Base-by-base conservation (phyloP, 768 basidiomycete genomes). In the Boletus barrowsii region DNA sequence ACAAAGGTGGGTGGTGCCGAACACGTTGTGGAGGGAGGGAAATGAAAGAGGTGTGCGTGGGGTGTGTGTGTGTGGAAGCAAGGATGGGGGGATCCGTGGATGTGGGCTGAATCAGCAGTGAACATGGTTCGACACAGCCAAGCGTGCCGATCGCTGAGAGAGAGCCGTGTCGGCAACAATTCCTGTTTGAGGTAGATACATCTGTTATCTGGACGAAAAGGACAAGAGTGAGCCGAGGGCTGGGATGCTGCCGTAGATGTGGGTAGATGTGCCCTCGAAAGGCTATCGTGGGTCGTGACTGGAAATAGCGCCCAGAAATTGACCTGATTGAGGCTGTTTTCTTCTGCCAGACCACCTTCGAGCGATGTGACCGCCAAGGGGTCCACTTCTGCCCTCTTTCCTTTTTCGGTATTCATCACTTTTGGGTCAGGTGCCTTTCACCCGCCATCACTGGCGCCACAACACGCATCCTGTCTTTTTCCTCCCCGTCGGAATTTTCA, bases 391-490 rank as follows among this genome's bases (percentile, higher is more conserved):
- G 4, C 10, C 47, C 54, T 26, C 42, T 48, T 63, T 18, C 68
- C 62, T 54, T 51, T 59, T 69, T 20, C 0, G 54, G 59, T 20
- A 42, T 45, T 17, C 49, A 59, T 65, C 68, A 58, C 43, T 55
- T 61, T 59, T 60, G 52, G 54, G 65, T 68, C 63, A 68, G 61
- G 60, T 67, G 65, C 61, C 64, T 67, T 67, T 64, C 55, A 49
- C 65, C 64, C 65, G 62, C 68, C 69, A 69, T 71, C 68, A 71
- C 52, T 69, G 68, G 63, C 68, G 68, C 70, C 68, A 69, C 68
- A 71, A 71, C 69, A 71, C 65, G 68, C 65, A 71, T 69, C 69
- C 55, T 56, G 54, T 10, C 58, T 41, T 46, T 55, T 42, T 53
- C 45, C 55, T 47, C 63, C 52, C 62, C 64, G 64, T 68, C 68